These are phyloP conservation scores for Acanthamoeba lenticulata DNA, from an alignment of 208 protist species.

Conservation along the genomic window DNA sequence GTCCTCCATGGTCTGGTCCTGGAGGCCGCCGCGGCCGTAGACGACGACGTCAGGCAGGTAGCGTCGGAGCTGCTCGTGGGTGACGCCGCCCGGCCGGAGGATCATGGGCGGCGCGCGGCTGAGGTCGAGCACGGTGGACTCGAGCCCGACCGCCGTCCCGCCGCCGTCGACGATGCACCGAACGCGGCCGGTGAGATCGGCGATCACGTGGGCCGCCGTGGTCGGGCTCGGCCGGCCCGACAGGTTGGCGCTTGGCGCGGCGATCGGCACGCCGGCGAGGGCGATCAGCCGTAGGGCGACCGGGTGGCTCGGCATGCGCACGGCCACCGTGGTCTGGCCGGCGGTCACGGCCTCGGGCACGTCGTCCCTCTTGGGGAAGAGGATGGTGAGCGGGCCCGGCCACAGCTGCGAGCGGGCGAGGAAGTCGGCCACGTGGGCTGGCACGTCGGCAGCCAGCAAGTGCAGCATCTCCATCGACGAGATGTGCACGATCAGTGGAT, in stretches of 20 bases:
- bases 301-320: conserved; percentile 41
- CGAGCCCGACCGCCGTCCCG: conserved; percentile 67
- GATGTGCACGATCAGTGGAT: conserved; percentile 41
- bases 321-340: background rate
- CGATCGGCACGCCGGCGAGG: background rate
- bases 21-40: background rate
- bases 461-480: conserved; percentile 25
- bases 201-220: background rate
- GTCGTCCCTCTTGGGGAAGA: background rate
- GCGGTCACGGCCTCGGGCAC: background rate
- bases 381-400: conserved; percentile 24
- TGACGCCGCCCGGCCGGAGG: conserved; percentile 75
- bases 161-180: conserved; percentile 70
- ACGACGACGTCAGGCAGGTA: background rate
- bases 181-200: background rate
- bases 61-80: conserved; percentile 66
- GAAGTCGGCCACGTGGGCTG: background rate
- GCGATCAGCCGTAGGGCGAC: conserved; percentile 14
- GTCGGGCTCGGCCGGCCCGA: conserved; percentile 30
- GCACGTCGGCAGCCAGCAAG: background rate
- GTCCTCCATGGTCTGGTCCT: conserved; percentile 52
- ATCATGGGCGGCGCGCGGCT: conserved; percentile 68
- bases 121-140: conserved; percentile 77
- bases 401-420: background rate
- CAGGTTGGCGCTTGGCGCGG: background rate